Conservation (phyloP, 805 yeast genomes). For the Hanseniaspora valbyensis region DNA sequence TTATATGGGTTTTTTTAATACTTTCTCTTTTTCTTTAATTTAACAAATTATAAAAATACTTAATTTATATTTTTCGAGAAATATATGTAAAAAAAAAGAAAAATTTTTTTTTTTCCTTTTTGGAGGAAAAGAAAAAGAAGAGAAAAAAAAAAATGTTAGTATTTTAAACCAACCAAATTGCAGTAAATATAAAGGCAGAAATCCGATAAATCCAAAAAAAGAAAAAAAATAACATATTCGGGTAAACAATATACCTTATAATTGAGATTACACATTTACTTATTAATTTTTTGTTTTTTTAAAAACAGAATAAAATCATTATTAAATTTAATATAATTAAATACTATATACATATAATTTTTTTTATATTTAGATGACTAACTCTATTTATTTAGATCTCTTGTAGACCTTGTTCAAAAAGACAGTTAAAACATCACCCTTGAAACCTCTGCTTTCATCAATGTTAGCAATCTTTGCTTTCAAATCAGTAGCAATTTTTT, state of each 20-base stretch:
- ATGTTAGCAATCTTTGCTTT: constrained; percentile 51
- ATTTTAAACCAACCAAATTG: constrained; percentile 1
- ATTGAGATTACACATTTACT: too few species aligned
- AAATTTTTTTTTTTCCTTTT: not conserved
- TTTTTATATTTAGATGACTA: too few species aligned
- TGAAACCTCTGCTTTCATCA: constrained; percentile 92
- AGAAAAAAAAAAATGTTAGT: not conserved
- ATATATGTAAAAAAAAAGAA: not conserved
- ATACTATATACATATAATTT: too few species aligned
- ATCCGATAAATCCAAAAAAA: not conserved
- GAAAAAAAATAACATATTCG: too few species aligned
- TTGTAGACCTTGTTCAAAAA: constrained; percentile 88
- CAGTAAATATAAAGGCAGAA: not conserved
- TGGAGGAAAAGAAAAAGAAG: not conserved
- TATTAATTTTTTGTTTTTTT: too few species aligned
- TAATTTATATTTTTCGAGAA: not conserved
- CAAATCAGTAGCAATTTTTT: constrained; percentile 54
- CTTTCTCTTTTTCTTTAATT: not conserved
- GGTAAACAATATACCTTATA: too few species aligned
- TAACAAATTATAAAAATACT: not conserved
- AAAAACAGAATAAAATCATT: too few species aligned
- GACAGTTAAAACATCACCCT: constrained; percentile 67
- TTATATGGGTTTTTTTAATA: constrained; percentile 14
- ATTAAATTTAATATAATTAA: too few species aligned
- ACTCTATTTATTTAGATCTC: constrained; percentile 61